Base-by-base conservation (phyloP, 177 flowering plant species). In the Vitis hybrid region DNA sequence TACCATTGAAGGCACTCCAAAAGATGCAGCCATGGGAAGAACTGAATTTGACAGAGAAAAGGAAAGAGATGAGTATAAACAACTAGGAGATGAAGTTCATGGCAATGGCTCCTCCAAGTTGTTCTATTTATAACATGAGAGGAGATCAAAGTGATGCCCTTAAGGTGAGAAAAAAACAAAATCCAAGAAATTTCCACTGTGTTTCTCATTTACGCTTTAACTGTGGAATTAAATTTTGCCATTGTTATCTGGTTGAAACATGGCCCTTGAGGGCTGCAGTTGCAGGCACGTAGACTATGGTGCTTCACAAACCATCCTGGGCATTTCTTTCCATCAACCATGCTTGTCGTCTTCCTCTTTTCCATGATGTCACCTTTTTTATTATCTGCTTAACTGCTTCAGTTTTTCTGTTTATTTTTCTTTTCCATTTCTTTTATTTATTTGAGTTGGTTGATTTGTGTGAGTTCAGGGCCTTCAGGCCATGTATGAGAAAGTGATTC, bases 11-110 rank as follows among this genome's bases (percentile, higher is more conserved):
- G 95, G 95, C 21, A 79, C 87, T 62, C 93, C 86, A 81, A 82
- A 85, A 70, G 94, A 88, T 81, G 94, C 77, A 88, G 92, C 91
- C 97, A 90, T 90, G 91, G 86, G 52, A 31, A 79, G 81, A 87
- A 80, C 80, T 51, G 4, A 21, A 56, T 61, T 50, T 56, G 51
- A 11, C 56, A 21, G 53, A 12, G 21, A 67, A 51, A 62, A 1
- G 15, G 13, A 39, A 64, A 12, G 12, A 66, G 51, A 13, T 14
- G 51, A 2, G 6, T 1, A 10, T 55, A 51, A 63, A 15, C 26
- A 74, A 66, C 64, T 60, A 65, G n/a, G 74, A 77, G 72, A 77
- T 26, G 29, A 3, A 72, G 77, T 53, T 78, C 78, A 75, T 78
- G 29, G 73, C 18, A 65, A 68, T 53, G 62, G 52, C 60, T 58